A percentile compares a stretch with the other conserved stretches of the same genome.
Evolutionary conservation across 129 eudicot genomes (phyloP).

Genomic region (Daucus carota): DNA sequence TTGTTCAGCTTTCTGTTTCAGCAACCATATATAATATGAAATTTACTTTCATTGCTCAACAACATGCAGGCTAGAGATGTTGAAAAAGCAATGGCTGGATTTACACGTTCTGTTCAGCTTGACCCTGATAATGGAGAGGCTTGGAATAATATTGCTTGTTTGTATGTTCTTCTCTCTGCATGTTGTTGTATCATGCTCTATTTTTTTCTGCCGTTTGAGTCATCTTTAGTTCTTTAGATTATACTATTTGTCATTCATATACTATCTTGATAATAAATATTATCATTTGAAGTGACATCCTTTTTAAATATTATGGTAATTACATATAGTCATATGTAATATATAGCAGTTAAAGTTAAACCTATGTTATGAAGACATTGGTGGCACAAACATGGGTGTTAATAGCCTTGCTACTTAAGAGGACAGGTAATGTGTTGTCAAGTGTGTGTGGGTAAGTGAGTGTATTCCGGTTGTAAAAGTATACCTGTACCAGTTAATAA

Average conservation of each 20-base stretch:
- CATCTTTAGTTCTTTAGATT: background rate
- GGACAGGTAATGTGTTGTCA: background rate
- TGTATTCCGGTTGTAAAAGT: background rate
- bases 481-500: background rate
- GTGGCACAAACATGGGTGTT: background rate
- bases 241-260: background rate
- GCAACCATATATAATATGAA: too few species aligned
- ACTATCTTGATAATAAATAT: background rate
- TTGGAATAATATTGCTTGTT: constrained; percentile 91
- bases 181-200: background rate
- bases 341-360: background rate
- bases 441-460: background rate
- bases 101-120: constrained; percentile 81
- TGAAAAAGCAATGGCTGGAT: constrained; percentile 72
- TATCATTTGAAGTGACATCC: background rate
- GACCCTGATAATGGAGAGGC: constrained; percentile 99
- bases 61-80: constrained; percentile 49
- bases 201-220: background rate
- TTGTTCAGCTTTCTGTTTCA: background rate
- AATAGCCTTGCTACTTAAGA: background rate
- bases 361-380: background rate
- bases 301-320: background rate
- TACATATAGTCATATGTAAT: background rate
- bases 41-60: background rate
- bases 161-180: constrained; percentile 24